Evolutionary conservation across 805 yeast species (phyloP).

Genomic region (Kluyveromyces lactis): DNA sequence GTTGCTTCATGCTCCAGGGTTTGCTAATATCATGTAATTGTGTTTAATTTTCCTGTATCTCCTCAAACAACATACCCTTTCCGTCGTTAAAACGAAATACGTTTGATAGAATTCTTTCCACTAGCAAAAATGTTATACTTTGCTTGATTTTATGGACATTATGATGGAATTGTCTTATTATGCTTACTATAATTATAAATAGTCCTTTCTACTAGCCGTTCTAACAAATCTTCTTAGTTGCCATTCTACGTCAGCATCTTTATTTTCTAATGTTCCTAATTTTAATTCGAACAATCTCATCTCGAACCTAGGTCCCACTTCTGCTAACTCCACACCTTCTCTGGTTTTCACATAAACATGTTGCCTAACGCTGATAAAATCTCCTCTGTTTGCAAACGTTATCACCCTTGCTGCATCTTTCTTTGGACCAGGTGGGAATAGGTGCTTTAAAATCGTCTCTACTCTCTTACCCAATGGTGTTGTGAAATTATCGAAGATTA

Average conservation of each 20-base stretch:
- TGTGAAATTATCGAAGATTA: conserved; percentile 84
- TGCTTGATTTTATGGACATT: too few species aligned
- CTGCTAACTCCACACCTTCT: conserved; percentile 86
- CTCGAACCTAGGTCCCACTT: conserved; percentile 97
- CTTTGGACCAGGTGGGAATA: conserved; percentile 96
- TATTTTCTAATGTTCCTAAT: conserved; percentile 86
- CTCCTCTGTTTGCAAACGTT: conserved; percentile 83
- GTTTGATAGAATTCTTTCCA: too few species aligned
- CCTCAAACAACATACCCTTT: too few species aligned
- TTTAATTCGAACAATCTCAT: conserved; percentile 86
- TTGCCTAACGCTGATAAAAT: conserved; percentile 89
- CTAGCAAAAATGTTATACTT: too few species aligned
- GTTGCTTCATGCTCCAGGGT: too few species aligned
- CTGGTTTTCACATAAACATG: conserved; percentile 87
- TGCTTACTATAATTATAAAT: conserved; percentile 33
- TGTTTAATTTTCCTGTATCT: too few species aligned
- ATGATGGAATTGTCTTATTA: too few species aligned
- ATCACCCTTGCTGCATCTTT: conserved; percentile 85
- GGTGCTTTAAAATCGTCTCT: conserved; percentile 69
- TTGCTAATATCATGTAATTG: too few species aligned
- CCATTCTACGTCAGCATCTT: conserved; percentile 98
- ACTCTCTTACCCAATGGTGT: conserved; percentile 78
- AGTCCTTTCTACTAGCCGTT: conserved; percentile 92
- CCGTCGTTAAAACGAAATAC: too few species aligned
- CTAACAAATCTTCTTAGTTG: conserved; percentile 85